These are phyloP conservation scores for Erythrophleum fordii DNA, from an alignment of 306 rosid genomes.

Conservation along the genomic window DNA sequence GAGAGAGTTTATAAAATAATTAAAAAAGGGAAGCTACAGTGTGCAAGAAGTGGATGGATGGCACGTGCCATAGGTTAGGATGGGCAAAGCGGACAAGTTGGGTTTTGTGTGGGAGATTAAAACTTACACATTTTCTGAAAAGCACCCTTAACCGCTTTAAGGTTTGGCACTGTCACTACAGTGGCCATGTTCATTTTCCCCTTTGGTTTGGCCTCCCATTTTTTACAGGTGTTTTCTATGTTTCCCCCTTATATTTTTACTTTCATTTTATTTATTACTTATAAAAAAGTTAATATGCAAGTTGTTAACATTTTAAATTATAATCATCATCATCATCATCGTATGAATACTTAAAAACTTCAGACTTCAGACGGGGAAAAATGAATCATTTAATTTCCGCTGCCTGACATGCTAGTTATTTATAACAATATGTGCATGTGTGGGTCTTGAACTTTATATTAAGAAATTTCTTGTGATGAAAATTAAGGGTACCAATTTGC, in stretches of 20 bases:
- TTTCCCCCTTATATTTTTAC: constrained; percentile 28
- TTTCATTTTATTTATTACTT: constrained; percentile 16
- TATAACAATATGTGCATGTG: background rate
- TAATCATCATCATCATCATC: background rate
- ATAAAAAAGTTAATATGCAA: background rate
- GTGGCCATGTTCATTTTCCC: constrained; percentile 56
- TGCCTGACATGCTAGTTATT: background rate
- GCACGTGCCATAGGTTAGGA: constrained; percentile 63
- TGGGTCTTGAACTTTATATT: background rate
- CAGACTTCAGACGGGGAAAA: background rate
- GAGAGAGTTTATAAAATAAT: constrained; percentile 30
- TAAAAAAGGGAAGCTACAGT: constrained; percentile 22
- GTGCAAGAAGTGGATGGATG: constrained; percentile 37
- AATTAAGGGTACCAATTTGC: too few species aligned
- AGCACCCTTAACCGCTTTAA: constrained; percentile 64
- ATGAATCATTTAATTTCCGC: background rate
- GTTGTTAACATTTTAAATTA: constrained; percentile 25
- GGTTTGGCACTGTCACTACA: constrained; percentile 63
- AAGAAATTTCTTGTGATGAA: too few species aligned
- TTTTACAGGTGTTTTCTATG: constrained; percentile 57
- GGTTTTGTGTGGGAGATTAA: constrained; percentile 55
- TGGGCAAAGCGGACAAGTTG: constrained; percentile 56
- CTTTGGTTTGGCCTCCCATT: constrained; percentile 50
- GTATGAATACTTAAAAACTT: background rate
- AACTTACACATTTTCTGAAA: constrained; percentile 53